Percentiles rank a stretch among this genome's conserved stretches.
Evolutionary conservation across 768 basidiomycete genomes (phyloP).

Genomic region (Russula ochroleuca): DNA sequence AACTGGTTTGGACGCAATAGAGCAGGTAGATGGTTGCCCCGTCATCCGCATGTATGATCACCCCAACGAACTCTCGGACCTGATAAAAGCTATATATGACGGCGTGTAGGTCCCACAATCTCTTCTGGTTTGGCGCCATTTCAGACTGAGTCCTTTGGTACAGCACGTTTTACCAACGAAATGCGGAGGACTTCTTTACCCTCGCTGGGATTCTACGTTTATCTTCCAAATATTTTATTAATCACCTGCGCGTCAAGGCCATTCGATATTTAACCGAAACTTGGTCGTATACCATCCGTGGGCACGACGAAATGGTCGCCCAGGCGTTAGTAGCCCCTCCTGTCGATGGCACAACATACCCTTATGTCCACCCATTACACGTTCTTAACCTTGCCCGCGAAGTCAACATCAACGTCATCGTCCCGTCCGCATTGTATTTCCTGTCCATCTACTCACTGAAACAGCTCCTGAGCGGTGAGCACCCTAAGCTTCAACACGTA

Average conservation of each 20-base stretch:
- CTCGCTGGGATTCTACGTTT: conserved; percentile 56
- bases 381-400: conserved; percentile 54
- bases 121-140: conserved; percentile 11
- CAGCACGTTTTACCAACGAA: conserved; percentile 41
- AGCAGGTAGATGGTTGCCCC: conserved; percentile 45
- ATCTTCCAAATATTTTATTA: conserved; percentile 56
- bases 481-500: conserved; percentile 47
- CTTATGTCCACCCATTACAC: conserved; percentile 55
- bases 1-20: conserved; percentile 29
- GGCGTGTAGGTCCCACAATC: conserved; percentile 42
- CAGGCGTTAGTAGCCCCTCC: conserved; percentile 42
- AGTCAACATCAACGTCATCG: conserved; percentile 42
- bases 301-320: conserved; percentile 55
- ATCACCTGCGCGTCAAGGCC: conserved; percentile 48
- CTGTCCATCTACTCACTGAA: conserved; percentile 52
- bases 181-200: conserved; percentile 50
- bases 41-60: conserved; percentile 52
- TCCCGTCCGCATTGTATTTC: conserved; percentile 54
- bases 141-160: not conserved
- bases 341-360: conserved; percentile 47
- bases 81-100: conserved; percentile 55
- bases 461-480: conserved; percentile 46
- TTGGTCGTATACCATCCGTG: conserved; percentile 51
- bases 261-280: conserved; percentile 46
- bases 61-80: conserved; percentile 45